Evolutionary conservation across 805 yeast genomes (phyloP).

Genomic region (Sugiyamaella qingdaonensis): DNA sequence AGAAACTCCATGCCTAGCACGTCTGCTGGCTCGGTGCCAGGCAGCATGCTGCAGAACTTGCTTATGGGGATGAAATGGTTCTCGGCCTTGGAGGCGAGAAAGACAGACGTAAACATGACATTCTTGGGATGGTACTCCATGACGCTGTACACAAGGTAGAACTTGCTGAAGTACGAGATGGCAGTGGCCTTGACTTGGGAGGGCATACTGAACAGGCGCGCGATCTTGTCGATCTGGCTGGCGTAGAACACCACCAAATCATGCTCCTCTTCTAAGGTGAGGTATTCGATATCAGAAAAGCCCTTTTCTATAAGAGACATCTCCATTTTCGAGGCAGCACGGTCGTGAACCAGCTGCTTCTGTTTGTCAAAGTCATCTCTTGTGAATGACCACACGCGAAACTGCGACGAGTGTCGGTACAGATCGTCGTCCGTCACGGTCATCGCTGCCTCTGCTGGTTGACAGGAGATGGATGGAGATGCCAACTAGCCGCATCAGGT

Average conservation of each 20-base stretch:
- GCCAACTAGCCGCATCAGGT: not conserved
- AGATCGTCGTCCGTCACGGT: constrained; percentile 75
- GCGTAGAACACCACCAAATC: constrained; percentile 67
- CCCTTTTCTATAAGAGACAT: constrained; percentile 10
- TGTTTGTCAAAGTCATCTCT: constrained; percentile 48
- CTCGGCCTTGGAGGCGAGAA: constrained; percentile 89
- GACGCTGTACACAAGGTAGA: constrained; percentile 73
- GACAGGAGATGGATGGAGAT: not conserved
- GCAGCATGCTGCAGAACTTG: constrained; percentile 67
- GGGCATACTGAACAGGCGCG: constrained; percentile 73
- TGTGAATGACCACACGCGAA: constrained; percentile 79
- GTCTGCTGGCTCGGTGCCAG: constrained; percentile 57
- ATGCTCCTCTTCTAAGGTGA: constrained; percentile 67
- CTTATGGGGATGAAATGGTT: constrained; percentile 84
- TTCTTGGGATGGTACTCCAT: constrained; percentile 86
- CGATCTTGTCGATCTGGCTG: constrained; percentile 63
- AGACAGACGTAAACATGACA: constrained; percentile 73
- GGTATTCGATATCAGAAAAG: constrained; percentile 37
- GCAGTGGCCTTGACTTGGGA: constrained; percentile 88
- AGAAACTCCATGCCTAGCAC: constrained; percentile 77
- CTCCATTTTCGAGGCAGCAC: constrained; percentile 43
- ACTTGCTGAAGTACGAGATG: constrained; percentile 71
- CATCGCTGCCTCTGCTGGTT: constrained; percentile 16
- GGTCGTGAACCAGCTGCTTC: constrained; percentile 49
- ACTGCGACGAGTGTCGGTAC: constrained; percentile 84